phyloP scores from a whole-genome alignment of 140 eudicot genomes.

The Oenanthe javanica region DNA sequence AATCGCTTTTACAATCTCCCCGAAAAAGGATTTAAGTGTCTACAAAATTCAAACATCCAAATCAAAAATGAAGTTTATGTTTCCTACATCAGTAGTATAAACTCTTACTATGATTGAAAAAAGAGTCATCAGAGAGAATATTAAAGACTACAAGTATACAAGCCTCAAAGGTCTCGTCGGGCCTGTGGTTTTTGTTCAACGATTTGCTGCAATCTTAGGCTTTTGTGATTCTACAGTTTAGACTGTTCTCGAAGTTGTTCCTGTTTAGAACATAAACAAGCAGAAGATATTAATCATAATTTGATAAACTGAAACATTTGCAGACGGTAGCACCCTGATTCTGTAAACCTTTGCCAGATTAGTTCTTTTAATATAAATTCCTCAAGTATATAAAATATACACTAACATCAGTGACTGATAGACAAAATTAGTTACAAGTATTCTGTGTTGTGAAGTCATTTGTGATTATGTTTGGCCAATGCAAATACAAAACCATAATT shows the following conservation, averaged over 20 bases:
- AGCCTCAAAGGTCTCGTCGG: too few species aligned
- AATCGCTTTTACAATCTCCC: constrained; percentile 56
- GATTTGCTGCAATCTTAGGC: neutral
- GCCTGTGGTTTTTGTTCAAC: neutral
- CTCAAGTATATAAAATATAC: too few species aligned
- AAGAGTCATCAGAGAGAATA: neutral
- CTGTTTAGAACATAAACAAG: neutral
- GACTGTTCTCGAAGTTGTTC: neutral
- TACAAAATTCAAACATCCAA: constrained; percentile 27
- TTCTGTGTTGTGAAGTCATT: too few species aligned
- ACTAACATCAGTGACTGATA: too few species aligned
- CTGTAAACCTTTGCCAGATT: too few species aligned
- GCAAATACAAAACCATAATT: neutral
- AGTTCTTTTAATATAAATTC: neutral
- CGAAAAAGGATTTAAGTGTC: constrained; percentile 69
- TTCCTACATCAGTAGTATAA: too few species aligned
- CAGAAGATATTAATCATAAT: neutral
- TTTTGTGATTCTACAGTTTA: neutral
- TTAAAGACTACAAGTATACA: neutral
- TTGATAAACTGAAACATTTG: neutral
- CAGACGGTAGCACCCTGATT: neutral
- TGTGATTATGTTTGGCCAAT: too few species aligned
- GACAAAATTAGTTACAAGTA: too few species aligned
- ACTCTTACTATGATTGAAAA: too few species aligned
- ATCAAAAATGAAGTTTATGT: neutral